These are phyloP conservation scores for Fusarium beomiforme DNA, from an alignment of 2,329 filamentous ascomycete species.

Conservation along the genomic window DNA sequence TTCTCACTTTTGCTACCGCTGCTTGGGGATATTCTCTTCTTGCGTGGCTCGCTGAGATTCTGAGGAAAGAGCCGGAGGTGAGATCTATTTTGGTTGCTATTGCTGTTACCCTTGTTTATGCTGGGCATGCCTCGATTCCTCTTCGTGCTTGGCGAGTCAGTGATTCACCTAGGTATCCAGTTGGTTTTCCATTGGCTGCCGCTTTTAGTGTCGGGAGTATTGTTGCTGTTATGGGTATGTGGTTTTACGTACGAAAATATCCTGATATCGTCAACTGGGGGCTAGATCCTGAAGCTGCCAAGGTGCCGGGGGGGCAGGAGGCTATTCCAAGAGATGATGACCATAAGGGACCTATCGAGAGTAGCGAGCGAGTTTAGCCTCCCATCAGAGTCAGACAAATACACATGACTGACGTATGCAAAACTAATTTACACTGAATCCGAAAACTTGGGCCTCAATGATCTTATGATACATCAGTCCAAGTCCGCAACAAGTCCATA, in stretches of 20 bases:
- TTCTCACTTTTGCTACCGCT: slow-evolving; percentile 50
- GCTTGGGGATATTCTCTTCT: slow-evolving; percentile 46
- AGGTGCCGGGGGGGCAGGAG: neutral
- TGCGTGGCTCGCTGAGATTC: slow-evolving; percentile 44
- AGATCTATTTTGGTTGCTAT: slow-evolving; percentile 34
- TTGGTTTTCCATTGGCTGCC: slow-evolving; percentile 34
- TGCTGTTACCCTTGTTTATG: slow-evolving; percentile 35
- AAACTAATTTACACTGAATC: too few species aligned
- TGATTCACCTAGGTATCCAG: slow-evolving; percentile 31
- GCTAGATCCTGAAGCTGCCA: slow-evolving; percentile 5
- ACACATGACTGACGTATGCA: too few species aligned
- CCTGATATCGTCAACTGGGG: slow-evolving; percentile 28
- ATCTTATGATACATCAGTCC: too few species aligned
- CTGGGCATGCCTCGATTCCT: slow-evolving; percentile 35
- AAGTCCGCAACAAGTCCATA: too few species aligned
- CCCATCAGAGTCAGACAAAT: too few species aligned
- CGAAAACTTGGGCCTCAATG: too few species aligned
- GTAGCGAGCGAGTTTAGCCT: neutral
- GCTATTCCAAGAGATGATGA: neutral
- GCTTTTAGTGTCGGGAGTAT: slow-evolving; percentile 36
- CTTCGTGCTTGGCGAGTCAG: slow-evolving; percentile 36
- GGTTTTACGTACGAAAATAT: slow-evolving; percentile 28
- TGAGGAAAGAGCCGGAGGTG: slow-evolving; percentile 46
- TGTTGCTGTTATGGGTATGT: slow-evolving; percentile 26
- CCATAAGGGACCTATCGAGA: neutral